Conservation (phyloP, 75 land plant species). For the Pinus tabuliformis region DNA sequence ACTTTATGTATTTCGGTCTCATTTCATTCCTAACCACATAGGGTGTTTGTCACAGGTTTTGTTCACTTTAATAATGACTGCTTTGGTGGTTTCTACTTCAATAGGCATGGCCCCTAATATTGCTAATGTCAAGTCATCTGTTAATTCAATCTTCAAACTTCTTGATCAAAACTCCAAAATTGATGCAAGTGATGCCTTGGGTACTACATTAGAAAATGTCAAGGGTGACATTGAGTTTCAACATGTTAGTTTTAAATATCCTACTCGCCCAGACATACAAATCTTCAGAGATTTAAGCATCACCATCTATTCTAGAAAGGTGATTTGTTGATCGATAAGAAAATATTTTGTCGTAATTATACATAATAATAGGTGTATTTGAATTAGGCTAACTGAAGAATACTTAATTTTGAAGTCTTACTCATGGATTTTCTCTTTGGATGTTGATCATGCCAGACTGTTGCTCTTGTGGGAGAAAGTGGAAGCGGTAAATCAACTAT, state of each 20-base stretch:
- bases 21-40: neutral
- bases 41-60: conserved; percentile 32
- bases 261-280: no score
- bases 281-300: conserved; percentile 50
- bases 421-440: conserved; percentile 16
- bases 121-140: conserved; percentile 47
- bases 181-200: conserved; percentile 36
- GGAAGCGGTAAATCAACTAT: no score
- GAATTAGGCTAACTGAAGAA: neutral
- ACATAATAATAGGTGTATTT: conserved; percentile 20
- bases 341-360: conserved; percentile 9
- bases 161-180: conserved; percentile 67
- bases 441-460: conserved; percentile 31
- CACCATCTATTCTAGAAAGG: conserved; percentile 63
- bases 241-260: no score
- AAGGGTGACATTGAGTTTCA: no score
- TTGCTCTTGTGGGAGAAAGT: no score
- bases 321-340: conserved; percentile 2
- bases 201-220: conserved; percentile 23
- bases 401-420: conserved; percentile 3
- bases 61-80: conserved; percentile 53
- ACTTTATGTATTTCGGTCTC: no score
- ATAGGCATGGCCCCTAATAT: conserved; percentile 59
- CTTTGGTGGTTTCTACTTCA: conserved; percentile 62
- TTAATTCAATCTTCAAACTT: conserved; percentile 9